Evolutionary conservation across 192 early-diverging fungal species (phyloP), one percentile per base, ranked within the genome.

Genomic region (Phycomyces blakesleeanus): DNA sequence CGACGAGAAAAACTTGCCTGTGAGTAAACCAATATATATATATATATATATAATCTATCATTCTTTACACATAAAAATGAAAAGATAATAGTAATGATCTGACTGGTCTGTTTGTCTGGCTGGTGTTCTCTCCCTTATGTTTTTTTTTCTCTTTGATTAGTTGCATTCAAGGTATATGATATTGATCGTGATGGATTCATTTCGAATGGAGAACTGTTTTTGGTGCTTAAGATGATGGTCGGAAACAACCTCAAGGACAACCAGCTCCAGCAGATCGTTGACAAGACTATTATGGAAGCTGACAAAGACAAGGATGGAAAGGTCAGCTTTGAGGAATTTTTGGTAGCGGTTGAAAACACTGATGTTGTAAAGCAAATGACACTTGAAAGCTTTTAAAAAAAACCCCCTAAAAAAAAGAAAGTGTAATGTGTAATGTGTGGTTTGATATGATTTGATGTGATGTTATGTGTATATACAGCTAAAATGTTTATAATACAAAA

Each of bases 221-320:
- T 96, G 59, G 97, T 98, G 0, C 82, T 99, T 29, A 97, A 98
- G 80, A 99, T 96, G 94, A 99, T 99, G 97, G 94, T 98, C 12
- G 98, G 96, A 29, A 96, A 90, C 75, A 98, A 98, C 73, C 79
- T 99, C 50, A 91, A 89, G 54, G 94, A 95, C 56, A 84, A 90
- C 24, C 97, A 99, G 80, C 85, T 99, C 15, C 98, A 99, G 71
- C 98, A 99, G 77, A 96, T 99, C 69, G 96, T 99, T 12, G 98
- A 99, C 80, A 99, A 98, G 81, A 98, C 96, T 5, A 98, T 99
- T 60, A 91, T 96, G 82, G 95, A 98, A 67, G 97, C 96, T 25
- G 97, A 99, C 77, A 84, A 83, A 78, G 89, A 98, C 68, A 83
- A 81, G 66, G 97, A 99, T 66, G 96, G 96, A 51, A 92, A 92